Evolutionary conservation across 2,329 filamentous ascomycete genomes (phyloP).

Genomic region (Dactylella cylindrospora): DNA sequence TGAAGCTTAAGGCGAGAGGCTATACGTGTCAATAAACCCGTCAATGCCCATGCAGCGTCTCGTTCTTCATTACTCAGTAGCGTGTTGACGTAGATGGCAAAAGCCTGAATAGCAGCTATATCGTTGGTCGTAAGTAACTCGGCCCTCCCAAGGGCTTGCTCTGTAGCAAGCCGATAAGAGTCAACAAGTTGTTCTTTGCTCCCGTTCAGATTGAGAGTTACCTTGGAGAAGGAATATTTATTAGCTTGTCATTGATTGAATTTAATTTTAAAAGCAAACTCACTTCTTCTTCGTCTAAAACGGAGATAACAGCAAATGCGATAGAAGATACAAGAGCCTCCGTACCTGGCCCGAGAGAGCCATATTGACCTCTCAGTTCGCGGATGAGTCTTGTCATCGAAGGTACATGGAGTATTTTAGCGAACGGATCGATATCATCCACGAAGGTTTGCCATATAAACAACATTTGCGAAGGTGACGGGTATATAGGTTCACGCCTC

Average conservation of each 20-base stretch:
- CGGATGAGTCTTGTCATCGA: slow-evolving; percentile 50
- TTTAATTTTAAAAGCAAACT: slow-evolving; percentile 30
- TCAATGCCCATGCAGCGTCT: slow-evolving; percentile 60
- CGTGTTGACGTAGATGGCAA: slow-evolving; percentile 60
- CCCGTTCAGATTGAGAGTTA: slow-evolving; percentile 52
- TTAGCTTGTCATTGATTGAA: slow-evolving; percentile 50
- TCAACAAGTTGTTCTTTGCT: slow-evolving; percentile 55
- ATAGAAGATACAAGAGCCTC: slow-evolving; percentile 61
- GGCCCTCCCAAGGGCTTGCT: slow-evolving; percentile 60
- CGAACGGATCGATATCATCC: slow-evolving; percentile 46
- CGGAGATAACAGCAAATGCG: slow-evolving; percentile 60
- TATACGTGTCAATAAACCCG: slow-evolving; percentile 62
- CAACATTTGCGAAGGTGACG: slow-evolving; percentile 28
- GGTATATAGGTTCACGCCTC: slow-evolving; percentile 19
- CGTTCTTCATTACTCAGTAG: slow-evolving; percentile 57
- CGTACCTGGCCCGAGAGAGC: slow-evolving; percentile 49
- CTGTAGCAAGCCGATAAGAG: slow-evolving; percentile 59
- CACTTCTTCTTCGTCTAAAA: slow-evolving; percentile 50
- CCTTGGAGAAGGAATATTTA: slow-evolving; percentile 52
- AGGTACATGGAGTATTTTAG: slow-evolving; percentile 50
- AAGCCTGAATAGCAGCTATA: slow-evolving; percentile 60
- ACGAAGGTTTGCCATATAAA: slow-evolving; percentile 47
- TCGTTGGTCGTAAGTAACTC: slow-evolving; percentile 61
- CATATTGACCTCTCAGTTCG: slow-evolving; percentile 51
- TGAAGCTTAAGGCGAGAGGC: slow-evolving; percentile 64